A percentile compares a stretch with the other conserved stretches of the same genome.
Conservation (phyloP, 1,284 basidiomycete genomes). For the Mycena sp. region DNA sequence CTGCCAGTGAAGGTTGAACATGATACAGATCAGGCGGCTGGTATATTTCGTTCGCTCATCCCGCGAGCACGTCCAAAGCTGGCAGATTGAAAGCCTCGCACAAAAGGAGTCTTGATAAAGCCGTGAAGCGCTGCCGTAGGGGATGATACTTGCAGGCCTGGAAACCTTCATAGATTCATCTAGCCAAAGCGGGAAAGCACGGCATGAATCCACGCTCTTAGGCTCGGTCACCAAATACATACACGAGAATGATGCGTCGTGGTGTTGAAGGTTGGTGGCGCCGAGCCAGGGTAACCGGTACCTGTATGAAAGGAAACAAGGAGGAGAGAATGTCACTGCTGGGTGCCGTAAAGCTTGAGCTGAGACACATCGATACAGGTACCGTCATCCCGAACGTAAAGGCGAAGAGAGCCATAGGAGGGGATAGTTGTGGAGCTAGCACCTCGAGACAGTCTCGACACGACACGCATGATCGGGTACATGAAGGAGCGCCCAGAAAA, state of each 20-base stretch:
- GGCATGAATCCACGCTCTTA: neutral
- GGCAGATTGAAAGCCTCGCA: conserved; percentile 13
- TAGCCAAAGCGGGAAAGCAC: neutral
- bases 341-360: neutral
- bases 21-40: conserved; percentile 5
- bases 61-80: neutral
- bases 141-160: neutral
- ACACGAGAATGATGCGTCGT: neutral
- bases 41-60: neutral
- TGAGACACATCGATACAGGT: conserved; percentile 1
- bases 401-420: neutral
- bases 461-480: too few relatives aligned
- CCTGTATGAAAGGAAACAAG: neutral
- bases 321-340: neutral
- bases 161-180: neutral
- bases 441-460: too few relatives aligned
- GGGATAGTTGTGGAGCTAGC: conserved; percentile 4
- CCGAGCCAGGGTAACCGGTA: neutral
- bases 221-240: neutral
- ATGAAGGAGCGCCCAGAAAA: too few relatives aligned
- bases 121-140: conserved; percentile 12
- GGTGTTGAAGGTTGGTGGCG: conserved; percentile 4
- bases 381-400: neutral
- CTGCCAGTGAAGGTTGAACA: neutral
- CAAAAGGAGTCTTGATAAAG: conserved; percentile 2